Conservation (phyloP, 176 grass and related monocot genomes). For the Tillandsia leiboldiana region DNA sequence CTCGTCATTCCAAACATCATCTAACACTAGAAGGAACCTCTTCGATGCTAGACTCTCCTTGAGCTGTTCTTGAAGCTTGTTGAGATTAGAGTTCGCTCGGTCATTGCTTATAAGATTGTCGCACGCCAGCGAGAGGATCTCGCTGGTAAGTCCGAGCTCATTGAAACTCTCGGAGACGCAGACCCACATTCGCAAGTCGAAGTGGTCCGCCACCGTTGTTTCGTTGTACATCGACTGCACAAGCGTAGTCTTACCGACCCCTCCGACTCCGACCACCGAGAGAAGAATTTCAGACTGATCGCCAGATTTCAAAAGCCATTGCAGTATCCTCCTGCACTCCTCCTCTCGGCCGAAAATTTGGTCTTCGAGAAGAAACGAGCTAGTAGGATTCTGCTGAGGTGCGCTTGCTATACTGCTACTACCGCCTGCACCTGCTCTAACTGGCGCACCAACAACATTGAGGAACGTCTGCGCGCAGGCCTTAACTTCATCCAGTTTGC, state of each 20-base stretch:
- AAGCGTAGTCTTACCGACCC: conserved; percentile 54
- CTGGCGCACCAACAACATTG: conserved; percentile 24
- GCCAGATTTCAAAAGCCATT: conserved; percentile 24
- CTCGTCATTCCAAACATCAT: conserved; percentile 66
- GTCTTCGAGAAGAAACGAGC: conserved; percentile 24
- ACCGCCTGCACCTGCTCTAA: conserved; percentile 20
- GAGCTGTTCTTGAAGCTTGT: conserved; percentile 26
- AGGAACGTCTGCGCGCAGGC: conserved; percentile 37
- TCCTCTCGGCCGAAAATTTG: conserved; percentile 32
- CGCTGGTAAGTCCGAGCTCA: conserved; percentile 29
- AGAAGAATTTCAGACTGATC: conserved; percentile 20
- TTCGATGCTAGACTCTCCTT: conserved; percentile 21
- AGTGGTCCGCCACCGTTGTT: conserved; percentile 21
- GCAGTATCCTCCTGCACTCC: conserved; percentile 30
- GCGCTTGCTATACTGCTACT: conserved; percentile 11
- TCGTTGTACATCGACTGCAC: conserved; percentile 46
- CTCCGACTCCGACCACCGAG: conserved; percentile 43
- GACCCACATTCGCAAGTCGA: conserved; percentile 46
- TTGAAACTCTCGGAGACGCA: conserved; percentile 35
- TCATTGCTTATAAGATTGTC: conserved; percentile 10
- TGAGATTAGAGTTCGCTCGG: conserved; percentile 4
- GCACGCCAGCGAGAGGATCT: conserved; percentile 41
- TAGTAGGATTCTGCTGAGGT: conserved; percentile 21
- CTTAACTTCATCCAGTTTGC: conserved; percentile 38
- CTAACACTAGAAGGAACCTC: conserved; percentile 50